Evolutionary conservation across 2,329 filamentous ascomycete genomes (phyloP).

Genomic region (Colletotrichum filicis): DNA sequence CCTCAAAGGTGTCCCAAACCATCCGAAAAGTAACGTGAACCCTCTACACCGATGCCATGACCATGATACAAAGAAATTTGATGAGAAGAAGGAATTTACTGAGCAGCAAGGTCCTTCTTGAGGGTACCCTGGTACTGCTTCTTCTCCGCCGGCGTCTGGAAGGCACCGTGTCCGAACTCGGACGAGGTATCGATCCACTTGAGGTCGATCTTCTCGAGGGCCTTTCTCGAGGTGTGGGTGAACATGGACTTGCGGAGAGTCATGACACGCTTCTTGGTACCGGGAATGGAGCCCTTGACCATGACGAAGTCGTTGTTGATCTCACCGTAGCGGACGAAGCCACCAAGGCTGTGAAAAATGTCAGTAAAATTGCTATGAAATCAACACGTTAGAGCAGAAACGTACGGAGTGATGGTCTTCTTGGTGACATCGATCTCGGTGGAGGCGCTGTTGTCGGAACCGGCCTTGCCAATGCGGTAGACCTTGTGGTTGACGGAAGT

Average conservation of each 20-base stretch:
- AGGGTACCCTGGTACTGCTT: constrained; percentile 96
- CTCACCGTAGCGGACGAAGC: constrained; percentile 99
- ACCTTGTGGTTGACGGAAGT: constrained; percentile 99
- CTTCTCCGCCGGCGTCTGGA: constrained; percentile 99
- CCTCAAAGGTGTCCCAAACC: constrained; percentile 36
- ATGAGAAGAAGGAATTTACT: constrained; percentile 48
- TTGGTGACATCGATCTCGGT: constrained; percentile 98
- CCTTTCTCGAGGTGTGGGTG: constrained; percentile 93
- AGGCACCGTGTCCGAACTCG: constrained; percentile 99
- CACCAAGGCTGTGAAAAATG: constrained; percentile 79
- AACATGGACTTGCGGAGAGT: constrained; percentile 99
- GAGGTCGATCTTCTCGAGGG: constrained; percentile 98
- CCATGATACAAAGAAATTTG: constrained; percentile 56
- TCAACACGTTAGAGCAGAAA: constrained; percentile 46
- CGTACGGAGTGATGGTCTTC: constrained; percentile 99
- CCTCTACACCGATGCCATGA: constrained; percentile 68
- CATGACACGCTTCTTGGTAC: constrained; percentile 99
- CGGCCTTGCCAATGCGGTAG: constrained; percentile 96
- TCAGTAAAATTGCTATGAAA: constrained; percentile 45
- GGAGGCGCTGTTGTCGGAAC: constrained; percentile 90
- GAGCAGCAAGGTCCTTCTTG: constrained; percentile 89
- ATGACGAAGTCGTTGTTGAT: constrained; percentile 99
- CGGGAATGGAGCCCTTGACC: constrained; percentile 96
- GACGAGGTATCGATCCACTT: constrained; percentile 99
- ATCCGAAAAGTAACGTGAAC: constrained; percentile 42